Evolutionary conservation across 108 stramenopile species (phyloP).

Genomic region (Craspedostauros australis): DNA sequence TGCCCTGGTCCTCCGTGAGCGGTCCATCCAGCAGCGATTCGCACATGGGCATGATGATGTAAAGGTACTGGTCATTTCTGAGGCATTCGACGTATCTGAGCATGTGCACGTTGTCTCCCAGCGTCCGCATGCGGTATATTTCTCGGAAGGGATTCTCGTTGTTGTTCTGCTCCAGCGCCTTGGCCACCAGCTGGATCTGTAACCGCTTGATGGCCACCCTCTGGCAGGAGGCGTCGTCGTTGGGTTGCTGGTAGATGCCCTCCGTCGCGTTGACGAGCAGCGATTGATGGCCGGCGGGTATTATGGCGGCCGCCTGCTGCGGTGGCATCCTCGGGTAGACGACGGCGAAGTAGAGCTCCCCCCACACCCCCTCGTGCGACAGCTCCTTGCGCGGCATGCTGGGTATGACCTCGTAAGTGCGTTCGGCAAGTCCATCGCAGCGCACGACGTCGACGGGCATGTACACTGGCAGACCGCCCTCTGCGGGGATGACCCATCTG

Average conservation of each 20-base stretch:
- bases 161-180: constrained; percentile 11
- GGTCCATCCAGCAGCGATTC: constrained; percentile 27
- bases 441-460: too few relatives aligned
- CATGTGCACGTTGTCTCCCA: constrained; percentile 45
- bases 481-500: too few relatives aligned
- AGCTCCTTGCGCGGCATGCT: too few relatives aligned
- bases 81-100: constrained; percentile 32
- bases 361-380: too few relatives aligned
- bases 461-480: too few relatives aligned
- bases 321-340: too few relatives aligned
- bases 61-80: constrained; percentile 54
- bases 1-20: constrained; percentile 23
- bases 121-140: constrained; percentile 33
- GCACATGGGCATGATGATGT: constrained; percentile 60
- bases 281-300: too few relatives aligned
- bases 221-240: constrained; percentile 3
- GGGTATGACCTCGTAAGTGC: too few relatives aligned
- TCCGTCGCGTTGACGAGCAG: too few relatives aligned
- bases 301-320: too few relatives aligned
- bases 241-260: constrained; percentile 23
- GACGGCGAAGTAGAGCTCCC: too few relatives aligned
- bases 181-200: constrained; percentile 13
- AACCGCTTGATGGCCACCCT: constrained; percentile 45
- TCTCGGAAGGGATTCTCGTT: constrained; percentile 40
- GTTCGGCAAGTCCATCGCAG: too few relatives aligned